Conservation (phyloP, 1,139 yeast species). For the Taphrina pruni region DNA sequence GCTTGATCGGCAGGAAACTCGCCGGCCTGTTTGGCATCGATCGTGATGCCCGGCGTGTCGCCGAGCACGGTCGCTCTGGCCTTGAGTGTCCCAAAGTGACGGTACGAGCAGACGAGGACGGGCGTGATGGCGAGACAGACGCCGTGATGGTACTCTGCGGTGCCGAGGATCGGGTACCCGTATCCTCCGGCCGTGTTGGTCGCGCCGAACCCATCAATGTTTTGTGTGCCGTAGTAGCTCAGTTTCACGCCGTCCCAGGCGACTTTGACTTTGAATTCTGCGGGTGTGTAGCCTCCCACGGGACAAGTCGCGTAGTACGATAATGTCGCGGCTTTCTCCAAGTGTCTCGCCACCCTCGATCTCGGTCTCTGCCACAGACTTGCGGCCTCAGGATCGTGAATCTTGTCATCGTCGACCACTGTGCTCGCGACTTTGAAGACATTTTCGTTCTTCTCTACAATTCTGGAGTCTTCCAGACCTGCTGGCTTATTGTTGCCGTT, state of each 20-base stretch:
- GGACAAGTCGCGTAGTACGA: neutral
- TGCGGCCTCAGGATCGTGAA: too few relatives aligned
- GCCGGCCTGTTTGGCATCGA: neutral
- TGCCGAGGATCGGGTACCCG: neutral
- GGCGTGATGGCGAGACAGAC: neutral
- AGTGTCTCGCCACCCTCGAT: neutral
- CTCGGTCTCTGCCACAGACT: too few relatives aligned
- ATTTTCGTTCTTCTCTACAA: neutral
- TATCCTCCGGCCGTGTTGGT: neutral
- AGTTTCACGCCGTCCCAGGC: neutral
- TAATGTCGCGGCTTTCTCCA: neutral
- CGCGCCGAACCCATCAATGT: neutral
- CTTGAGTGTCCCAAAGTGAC: neutral
- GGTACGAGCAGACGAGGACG: neutral
- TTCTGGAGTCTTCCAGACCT: neutral
- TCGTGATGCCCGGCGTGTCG: neutral
- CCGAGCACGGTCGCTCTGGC: conserved; percentile 7
- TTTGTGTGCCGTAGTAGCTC: neutral
- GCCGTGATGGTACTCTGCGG: neutral
- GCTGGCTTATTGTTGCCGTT: neutral
- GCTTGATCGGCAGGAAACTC: neutral
- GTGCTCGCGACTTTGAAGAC: neutral
- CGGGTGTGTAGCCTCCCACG: neutral
- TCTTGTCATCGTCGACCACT: too few relatives aligned
- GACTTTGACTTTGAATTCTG: neutral